Conservation (phyloP, 2,329 filamentous ascomycete genomes). For the Tolypocladium sp. region DNA sequence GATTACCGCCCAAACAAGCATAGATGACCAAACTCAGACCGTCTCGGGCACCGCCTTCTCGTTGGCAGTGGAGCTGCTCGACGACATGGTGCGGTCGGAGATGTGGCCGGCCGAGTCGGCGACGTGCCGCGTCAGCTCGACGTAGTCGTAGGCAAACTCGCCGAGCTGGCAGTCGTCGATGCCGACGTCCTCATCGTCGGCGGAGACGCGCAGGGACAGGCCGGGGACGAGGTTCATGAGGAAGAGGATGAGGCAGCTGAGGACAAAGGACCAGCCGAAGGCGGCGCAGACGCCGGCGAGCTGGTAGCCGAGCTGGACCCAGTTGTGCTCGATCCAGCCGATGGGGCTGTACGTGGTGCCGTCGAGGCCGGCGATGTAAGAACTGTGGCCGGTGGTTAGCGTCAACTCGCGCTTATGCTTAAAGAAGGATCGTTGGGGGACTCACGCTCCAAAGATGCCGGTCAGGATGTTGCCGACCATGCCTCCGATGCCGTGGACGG, state of each 20-base stretch:
- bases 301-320: constrained; percentile 62
- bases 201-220: constrained; percentile 56
- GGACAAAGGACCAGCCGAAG: constrained; percentile 56
- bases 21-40: background rate
- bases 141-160: constrained; percentile 79
- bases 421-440: constrained; percentile 7
- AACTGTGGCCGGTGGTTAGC: constrained; percentile 23
- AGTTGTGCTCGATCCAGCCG: constrained; percentile 65
- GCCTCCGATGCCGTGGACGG: constrained; percentile 78
- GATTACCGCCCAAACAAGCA: background rate
- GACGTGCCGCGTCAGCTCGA: constrained; percentile 61
- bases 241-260: constrained; percentile 62
- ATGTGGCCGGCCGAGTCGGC: constrained; percentile 21
- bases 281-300: constrained; percentile 58
- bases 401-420: background rate
- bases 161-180: constrained; percentile 69
- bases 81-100: constrained; percentile 7
- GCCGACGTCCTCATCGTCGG: constrained; percentile 61
- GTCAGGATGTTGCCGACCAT: constrained; percentile 74
- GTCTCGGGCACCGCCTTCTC: constrained; percentile 15
- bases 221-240: constrained; percentile 63
- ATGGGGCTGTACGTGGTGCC: constrained; percentile 50
- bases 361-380: constrained; percentile 67
- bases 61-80: constrained; percentile 14
- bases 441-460: constrained; percentile 63